Base-by-base conservation (phyloP, 1,139 yeast genomes). In the Sugiyamaella japonica region DNA sequence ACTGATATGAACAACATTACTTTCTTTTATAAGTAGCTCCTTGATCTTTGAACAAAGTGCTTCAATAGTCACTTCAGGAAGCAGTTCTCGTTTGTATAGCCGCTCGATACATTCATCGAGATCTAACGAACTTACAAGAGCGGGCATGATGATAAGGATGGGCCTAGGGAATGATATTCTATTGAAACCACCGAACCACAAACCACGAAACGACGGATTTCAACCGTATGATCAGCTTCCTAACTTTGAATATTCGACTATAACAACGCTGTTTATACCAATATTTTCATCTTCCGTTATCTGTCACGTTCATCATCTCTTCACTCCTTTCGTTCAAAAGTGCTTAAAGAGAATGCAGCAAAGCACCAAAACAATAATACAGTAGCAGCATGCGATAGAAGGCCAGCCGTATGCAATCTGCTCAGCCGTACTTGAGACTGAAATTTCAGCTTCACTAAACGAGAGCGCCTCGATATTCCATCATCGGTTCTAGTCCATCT, bases 1-100 rank as follows among this genome's bases (percentile, higher is more conserved):
- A 45, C 77, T 77, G 8, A 95, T 76, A 47, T 86, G 86, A 56
- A 93, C 89, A 41, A 95, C 95, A 67, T 95, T 95, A 58, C 89
- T 84, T 69, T 89, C 96, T 59, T 81, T 79, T 61, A 89, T 80
- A 53, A 90, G 74, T 53, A 86, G 74, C 65, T 89, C 96, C 67
- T 89, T 89, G 56, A 88, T 71, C 60, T 83, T 82, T 61, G 79
- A 79, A 63, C 93, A 85, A 20, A 86, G 71, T 44, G 87, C 85
- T 57, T 80, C 83, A 8, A 86, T 73, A 13, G 86, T 84, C 8
- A 82, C 76, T 62, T 84, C 89, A 0, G 89, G 87, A n/a, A 86
- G 75, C 41, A 86, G 75, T 62, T 83, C 83, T 1, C 86, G 82
- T 57, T 72, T 72, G 64, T 84, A 82, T n/a, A 85, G 72, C 55